Conservation (phyloP, 2,329 filamentous ascomycete genomes). For the Neofusicoccum parvum region DNA sequence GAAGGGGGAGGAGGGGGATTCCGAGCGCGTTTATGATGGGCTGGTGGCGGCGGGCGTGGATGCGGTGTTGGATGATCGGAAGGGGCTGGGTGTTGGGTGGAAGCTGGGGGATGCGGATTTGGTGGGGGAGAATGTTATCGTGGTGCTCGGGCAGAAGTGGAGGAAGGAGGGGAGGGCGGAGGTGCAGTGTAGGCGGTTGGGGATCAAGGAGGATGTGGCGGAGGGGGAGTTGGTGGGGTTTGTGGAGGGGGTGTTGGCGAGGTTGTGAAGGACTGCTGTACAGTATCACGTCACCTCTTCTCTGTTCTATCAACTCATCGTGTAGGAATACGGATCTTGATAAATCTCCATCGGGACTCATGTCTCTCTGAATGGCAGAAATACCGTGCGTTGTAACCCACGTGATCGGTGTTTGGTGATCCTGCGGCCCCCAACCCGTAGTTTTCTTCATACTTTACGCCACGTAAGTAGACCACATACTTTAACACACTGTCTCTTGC, state of each 20-base stretch:
- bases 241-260: constrained; percentile 51
- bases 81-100: constrained; percentile 68
- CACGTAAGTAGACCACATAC: no score
- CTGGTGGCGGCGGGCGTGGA: constrained; percentile 42
- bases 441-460: no score
- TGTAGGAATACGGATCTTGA: no score
- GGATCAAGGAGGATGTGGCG: constrained; percentile 61
- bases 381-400: no score
- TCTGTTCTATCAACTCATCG: no score
- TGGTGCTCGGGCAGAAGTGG: constrained; percentile 67
- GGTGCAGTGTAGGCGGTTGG: constrained; percentile 74
- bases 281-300: no score
- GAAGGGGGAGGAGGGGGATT: constrained; percentile 50
- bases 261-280: constrained; percentile 48
- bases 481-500: no score
- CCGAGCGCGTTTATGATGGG: constrained; percentile 64
- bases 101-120: constrained; percentile 89
- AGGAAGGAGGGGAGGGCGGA: constrained; percentile 56
- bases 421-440: no score
- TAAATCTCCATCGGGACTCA: no score
- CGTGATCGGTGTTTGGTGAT: no score
- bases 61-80: constrained; percentile 44
- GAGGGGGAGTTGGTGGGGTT: constrained; percentile 53
- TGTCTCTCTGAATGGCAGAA: no score
- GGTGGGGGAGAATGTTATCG: constrained; percentile 81